Base-by-base conservation (phyloP, 208 protist species). In the Wallacemonas rigidus region DNA sequence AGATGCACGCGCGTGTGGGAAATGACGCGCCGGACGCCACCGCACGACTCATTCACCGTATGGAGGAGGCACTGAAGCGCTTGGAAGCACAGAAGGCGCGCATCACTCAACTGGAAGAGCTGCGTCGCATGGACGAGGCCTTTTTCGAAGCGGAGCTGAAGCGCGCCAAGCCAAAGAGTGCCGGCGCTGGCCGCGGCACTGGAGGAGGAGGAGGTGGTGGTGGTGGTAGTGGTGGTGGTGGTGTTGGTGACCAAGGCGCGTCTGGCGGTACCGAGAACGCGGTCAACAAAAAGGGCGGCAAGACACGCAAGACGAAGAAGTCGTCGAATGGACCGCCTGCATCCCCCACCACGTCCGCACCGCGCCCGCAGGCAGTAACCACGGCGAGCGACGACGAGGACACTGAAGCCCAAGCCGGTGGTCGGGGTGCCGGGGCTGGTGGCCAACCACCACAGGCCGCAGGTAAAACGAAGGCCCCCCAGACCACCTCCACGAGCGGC, bases 81-180 rank as follows among this genome's bases (percentile, higher is more conserved):
- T 69, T 94, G 35, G 47, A 82, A 45, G 43, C 78, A 39, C 79
- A 90, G 75, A 74, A 80, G 64, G 14, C 71, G 45, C 86, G 76
- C 43, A 84, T 94, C 56, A 68, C 56, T 15, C 69, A 85, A 15
- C 79, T 93, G 14, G 86, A 93, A 76, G 86, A 90, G 80, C 54
- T 85, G 43, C 58, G 79, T 7, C 64, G 78, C 41, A 78, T 79
- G 60, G 76, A 87, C 62, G 74, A 81, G 70, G 43, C 26, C 9
- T 53, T 72, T 7, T 72, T 69, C 53, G 17, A 57, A 60, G 65
- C 65, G n/a, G 65, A 77, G 67, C 50, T 79, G 38, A 67, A 71
- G 38, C 69, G 54, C 39, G 3, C 45, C 45, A 45, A 48, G 53
- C 36, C 43, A 36, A 39, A 15, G 17, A 38, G 36, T 38, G 62